Evolutionary conservation across 2,329 filamentous ascomycete species (phyloP).

Genomic region (Microcyclospora pomicola): DNA sequence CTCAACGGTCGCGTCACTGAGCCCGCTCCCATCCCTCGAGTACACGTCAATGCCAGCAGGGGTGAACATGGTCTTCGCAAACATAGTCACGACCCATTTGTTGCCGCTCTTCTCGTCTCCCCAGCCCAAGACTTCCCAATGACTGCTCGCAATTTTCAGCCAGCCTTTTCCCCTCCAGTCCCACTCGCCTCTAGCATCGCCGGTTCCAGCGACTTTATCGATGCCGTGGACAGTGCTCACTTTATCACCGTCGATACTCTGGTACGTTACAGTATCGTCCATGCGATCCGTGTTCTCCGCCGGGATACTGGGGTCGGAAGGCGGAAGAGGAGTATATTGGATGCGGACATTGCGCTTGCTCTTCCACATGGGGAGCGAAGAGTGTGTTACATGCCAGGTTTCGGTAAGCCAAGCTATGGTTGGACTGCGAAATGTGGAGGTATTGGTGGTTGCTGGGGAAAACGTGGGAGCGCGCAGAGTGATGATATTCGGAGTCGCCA

Average conservation of each 20-base stretch:
- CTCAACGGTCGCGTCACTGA: slow-evolving; percentile 43
- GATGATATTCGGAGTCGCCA: slow-evolving; percentile 4
- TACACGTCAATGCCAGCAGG: slow-evolving; percentile 72
- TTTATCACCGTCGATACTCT: slow-evolving; percentile 37
- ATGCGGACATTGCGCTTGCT: slow-evolving; percentile 67
- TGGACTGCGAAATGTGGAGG: slow-evolving; percentile 22
- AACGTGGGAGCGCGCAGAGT: slow-evolving; percentile 20
- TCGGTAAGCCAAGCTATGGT: slow-evolving; percentile 46
- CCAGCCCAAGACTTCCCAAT: slow-evolving; percentile 74
- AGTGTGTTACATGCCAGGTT: slow-evolving; percentile 63
- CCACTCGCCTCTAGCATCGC: slow-evolving; percentile 36
- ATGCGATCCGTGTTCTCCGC: slow-evolving; percentile 35
- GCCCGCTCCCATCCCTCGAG: slow-evolving; percentile 46
- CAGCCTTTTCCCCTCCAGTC: slow-evolving; percentile 67
- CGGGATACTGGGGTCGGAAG: slow-evolving; percentile 18
- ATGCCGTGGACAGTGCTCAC: slow-evolving; percentile 51
- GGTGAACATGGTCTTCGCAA: slow-evolving; percentile 70
- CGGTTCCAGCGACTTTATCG: slow-evolving; percentile 37
- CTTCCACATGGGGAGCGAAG: slow-evolving; percentile 68
- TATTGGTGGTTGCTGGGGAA: slow-evolving; percentile 16
- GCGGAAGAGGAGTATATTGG: slow-evolving; percentile 48
- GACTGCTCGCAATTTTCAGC: slow-evolving; percentile 55
- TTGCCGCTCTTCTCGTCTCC: slow-evolving; percentile 39
- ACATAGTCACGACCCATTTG: slow-evolving; percentile 71
- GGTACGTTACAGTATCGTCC: slow-evolving; percentile 62